Base-by-base conservation (phyloP, 805 yeast species). In the Ascoidea tarda region DNA sequence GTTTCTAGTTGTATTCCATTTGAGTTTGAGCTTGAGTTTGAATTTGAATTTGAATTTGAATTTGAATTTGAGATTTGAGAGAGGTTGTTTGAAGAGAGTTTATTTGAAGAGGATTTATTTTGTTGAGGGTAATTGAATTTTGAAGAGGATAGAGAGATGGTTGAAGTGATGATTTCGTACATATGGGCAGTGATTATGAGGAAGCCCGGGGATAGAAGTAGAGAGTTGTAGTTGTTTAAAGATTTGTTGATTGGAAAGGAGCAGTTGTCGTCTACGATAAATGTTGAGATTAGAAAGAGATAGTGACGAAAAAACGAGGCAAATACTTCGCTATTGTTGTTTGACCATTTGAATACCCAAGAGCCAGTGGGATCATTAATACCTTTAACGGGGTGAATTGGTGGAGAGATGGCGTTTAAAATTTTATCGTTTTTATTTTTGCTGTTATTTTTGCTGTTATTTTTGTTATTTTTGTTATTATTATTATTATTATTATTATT, bases 341-440 rank as follows among this genome's bases (percentile, higher is more conserved):
- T 67, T 52, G 74, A 70, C 87, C 87, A 82, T 57, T 80, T 68
- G 53, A 73, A 67, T 6, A 79, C 82, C 87, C 87, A 81, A 32
- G 70, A 60, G 5, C 84, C 86, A 54, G 68, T 74, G 6, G 85
- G 79, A 55, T 81, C 81, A 12, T 69, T 60, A 49, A 79, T 76
- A 6, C 82, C 81, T 38, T 57, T 51, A 62, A 69, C 63, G 38
- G 67, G 66, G 1, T 58, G 61, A 10, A 51, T 55, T 31, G 77
- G 77, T 1, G 77, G 75, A 12, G 55, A 51, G 62, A 71, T 59
- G 38, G 75, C 68, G 50, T 70, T 68, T 12, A 66, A 59, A 47
- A 54, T 54, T 38, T 38, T 38, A 10, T 38, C 14, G 4, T 10
- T 10, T 38, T 38, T 38, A 10, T 8, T 10, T 38, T 38, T 38